phyloP scores from a whole-genome alignment of 2,329 filamentous ascomycete genomes.

The Claviceps paspali region DNA sequence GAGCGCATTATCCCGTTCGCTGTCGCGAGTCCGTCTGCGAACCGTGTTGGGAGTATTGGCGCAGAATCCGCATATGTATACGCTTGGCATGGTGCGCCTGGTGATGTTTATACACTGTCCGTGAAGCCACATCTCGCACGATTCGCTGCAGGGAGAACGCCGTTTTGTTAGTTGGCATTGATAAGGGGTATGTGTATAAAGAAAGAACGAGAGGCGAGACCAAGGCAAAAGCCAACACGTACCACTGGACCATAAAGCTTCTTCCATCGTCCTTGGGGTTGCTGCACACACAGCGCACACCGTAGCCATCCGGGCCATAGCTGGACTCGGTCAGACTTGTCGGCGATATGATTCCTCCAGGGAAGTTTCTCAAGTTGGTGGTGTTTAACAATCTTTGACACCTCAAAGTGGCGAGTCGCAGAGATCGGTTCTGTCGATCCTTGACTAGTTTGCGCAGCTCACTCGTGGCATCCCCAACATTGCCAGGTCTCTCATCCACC shows the following conservation, averaged over 20 bases:
- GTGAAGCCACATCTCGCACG: constrained; percentile 51
- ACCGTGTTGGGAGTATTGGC: constrained; percentile 42
- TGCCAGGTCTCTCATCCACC: constrained; percentile 28
- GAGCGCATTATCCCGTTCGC: constrained; percentile 24
- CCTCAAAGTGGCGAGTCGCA: constrained; percentile 17
- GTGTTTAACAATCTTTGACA: constrained; percentile 20
- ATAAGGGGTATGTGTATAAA: neutral
- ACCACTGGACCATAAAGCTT: constrained; percentile 50
- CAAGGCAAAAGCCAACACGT: constrained; percentile 13
- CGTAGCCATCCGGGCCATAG: constrained; percentile 24
- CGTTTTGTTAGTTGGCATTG: neutral
- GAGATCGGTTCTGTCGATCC: constrained; percentile 28
- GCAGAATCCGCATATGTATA: constrained; percentile 51
- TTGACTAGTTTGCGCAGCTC: constrained; percentile 45
- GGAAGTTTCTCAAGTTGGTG: constrained; percentile 18
- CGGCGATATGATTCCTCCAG: constrained; percentile 31
- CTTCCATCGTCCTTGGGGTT: constrained; percentile 29
- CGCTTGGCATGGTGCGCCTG: constrained; percentile 37
- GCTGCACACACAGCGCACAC: constrained; percentile 43
- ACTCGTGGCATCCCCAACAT: constrained; percentile 40
- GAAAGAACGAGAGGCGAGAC: neutral
- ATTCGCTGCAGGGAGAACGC: constrained; percentile 29
- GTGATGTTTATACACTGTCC: constrained; percentile 47
- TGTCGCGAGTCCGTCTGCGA: constrained; percentile 28
- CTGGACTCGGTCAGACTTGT: constrained; percentile 34